A percentile compares a stretch with the other conserved stretches of the same genome.
Conservation (phyloP, 805 yeast genomes). For the Saturnispora dispora region DNA sequence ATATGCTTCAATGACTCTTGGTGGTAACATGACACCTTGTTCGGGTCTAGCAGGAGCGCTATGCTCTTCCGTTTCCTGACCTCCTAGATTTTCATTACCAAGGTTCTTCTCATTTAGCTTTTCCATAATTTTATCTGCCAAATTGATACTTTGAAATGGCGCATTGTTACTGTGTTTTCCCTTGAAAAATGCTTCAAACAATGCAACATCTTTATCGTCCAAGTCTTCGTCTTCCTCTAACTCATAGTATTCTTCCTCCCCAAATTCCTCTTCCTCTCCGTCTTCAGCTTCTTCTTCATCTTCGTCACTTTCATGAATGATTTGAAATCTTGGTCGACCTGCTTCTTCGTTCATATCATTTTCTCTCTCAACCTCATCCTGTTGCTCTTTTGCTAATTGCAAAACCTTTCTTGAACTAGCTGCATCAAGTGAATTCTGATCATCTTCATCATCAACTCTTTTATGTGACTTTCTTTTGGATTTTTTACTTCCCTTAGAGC, state of each 20-base stretch:
- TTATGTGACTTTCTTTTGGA: conserved; percentile 8
- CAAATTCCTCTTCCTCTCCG: conserved; percentile 24
- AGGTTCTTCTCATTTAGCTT: conserved; percentile 42
- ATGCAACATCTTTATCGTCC: conserved; percentile 72
- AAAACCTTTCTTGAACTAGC: conserved; percentile 73
- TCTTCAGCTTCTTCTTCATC: conserved; percentile 17
- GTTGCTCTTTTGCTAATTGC: conserved; percentile 86
- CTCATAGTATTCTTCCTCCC: conserved; percentile 32
- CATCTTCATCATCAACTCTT: conserved; percentile 38
- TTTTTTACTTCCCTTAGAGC: conserved; percentile 9
- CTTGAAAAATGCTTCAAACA: conserved; percentile 71
- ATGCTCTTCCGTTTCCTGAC: conserved; percentile 17
- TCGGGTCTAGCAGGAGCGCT: conserved; percentile 30
- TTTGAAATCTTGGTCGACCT: conserved; percentile 23
- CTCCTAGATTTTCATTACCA: conserved; percentile 19
- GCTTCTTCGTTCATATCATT: conserved; percentile 30
- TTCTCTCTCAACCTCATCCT: conserved; percentile 76
- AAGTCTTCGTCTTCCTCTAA: conserved; percentile 52
- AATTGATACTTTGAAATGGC: conserved; percentile 43
- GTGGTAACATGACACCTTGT: conserved; percentile 84
- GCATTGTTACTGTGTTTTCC: conserved; percentile 13
- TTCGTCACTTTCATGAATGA: conserved; percentile 25
- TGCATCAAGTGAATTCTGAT: conserved; percentile 69
- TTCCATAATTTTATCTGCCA: conserved; percentile 92
- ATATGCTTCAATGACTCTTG: conserved; percentile 92